Conservation (phyloP, 305 asterid species). For the Caryopteris hybrid region DNA sequence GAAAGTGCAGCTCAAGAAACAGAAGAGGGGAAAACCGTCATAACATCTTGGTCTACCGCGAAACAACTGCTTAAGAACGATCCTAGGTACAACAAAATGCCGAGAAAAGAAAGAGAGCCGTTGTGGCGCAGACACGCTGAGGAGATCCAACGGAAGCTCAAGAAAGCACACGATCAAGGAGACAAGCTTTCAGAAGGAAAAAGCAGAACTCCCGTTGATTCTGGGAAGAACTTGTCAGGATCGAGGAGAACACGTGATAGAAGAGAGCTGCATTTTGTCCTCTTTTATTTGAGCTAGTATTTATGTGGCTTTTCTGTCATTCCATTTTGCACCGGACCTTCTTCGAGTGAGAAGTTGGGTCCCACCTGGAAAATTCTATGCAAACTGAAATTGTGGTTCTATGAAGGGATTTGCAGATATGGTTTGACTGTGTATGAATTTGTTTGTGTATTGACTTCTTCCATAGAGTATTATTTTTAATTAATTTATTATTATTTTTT, state of each 20-base stretch:
- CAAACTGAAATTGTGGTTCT: not conserved
- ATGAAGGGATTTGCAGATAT: not conserved
- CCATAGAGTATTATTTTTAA: no score
- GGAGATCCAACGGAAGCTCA: slow-evolving; percentile 67
- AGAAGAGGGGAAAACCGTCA: slow-evolving; percentile 68
- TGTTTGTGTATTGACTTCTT: not conserved
- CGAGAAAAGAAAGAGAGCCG: slow-evolving; percentile 86
- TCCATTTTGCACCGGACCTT: not conserved
- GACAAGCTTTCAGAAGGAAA: slow-evolving; percentile 50
- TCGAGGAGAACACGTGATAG: slow-evolving; percentile 46
- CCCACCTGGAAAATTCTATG: not conserved
- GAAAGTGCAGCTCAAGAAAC: slow-evolving; percentile 67
- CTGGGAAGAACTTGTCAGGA: slow-evolving; percentile 39
- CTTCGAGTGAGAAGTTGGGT: not conserved
- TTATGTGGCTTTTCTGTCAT: slow-evolving; percentile 1
- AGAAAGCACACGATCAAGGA: slow-evolving; percentile 35
- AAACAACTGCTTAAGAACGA: slow-evolving; percentile 66
- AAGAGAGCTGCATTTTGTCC: slow-evolving; percentile 27
- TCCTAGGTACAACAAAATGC: slow-evolving; percentile 70
- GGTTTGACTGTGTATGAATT: not conserved
- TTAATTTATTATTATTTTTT: no score
- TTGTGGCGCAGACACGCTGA: slow-evolving; percentile 83
- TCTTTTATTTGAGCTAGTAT: not conserved
- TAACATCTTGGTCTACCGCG: slow-evolving; percentile 93
- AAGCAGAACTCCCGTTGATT: slow-evolving; percentile 39